Evolutionary conservation across 306 rosid species (phyloP).

Genomic region (Dalbergia cultrata): DNA sequence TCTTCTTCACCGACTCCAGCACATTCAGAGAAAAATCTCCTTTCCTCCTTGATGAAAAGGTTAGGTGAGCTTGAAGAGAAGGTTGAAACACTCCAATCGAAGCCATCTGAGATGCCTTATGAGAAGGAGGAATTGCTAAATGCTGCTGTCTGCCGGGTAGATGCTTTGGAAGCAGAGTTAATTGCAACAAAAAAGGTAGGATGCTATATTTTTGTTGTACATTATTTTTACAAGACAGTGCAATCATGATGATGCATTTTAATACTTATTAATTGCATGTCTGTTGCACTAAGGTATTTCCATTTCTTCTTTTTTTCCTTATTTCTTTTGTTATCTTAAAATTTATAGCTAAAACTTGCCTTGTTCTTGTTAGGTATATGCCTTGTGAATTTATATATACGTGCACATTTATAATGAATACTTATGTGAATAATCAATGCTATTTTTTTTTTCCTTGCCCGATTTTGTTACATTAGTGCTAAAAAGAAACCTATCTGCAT

Average conservation of each 20-base stretch:
- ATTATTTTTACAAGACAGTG: neutral
- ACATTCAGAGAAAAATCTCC: slow-evolving; percentile 55
- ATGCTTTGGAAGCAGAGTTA: slow-evolving; percentile 95
- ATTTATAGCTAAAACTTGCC: slow-evolving; percentile 1
- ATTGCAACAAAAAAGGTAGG: slow-evolving; percentile 92
- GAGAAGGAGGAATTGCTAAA: slow-evolving; percentile 94
- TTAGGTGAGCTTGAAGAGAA: slow-evolving; percentile 90
- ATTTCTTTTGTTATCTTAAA: neutral
- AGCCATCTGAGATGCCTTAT: slow-evolving; percentile 92
- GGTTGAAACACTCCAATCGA: slow-evolving; percentile 79
- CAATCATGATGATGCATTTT: neutral
- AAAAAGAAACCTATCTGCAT: neutral
- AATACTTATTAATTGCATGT: neutral
- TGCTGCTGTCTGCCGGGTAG: slow-evolving; percentile 98
- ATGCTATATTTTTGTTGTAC: slow-evolving; percentile 3
- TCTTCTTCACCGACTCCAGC: slow-evolving; percentile 59
- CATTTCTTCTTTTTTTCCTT: slow-evolving; percentile 1
- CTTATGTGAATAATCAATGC: neutral
- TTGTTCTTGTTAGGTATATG: neutral
- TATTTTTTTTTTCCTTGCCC: neutral
- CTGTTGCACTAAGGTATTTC: neutral
- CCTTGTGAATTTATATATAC: neutral
- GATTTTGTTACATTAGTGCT: neutral
- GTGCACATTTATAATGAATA: slow-evolving; percentile 5
- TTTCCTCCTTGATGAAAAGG: slow-evolving; percentile 72